phyloP scores from a whole-genome alignment of 73 alveolate genomes.

The Effrenium voratum region DNA sequence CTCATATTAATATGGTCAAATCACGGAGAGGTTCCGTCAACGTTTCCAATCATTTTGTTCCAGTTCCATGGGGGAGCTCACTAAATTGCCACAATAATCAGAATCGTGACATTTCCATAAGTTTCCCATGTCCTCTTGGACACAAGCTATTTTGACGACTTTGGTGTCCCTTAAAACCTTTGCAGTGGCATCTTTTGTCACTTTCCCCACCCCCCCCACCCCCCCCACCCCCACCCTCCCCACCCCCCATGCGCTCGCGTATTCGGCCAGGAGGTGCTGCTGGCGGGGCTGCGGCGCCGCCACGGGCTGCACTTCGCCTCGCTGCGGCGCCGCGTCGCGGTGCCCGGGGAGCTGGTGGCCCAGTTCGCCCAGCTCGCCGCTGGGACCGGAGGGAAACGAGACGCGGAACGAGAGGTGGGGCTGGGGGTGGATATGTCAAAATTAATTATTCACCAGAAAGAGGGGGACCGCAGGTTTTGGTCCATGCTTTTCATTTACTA shows the following conservation, averaged over 20 bases:
- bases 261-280: not conserved
- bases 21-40: not conserved
- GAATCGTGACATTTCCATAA: not conserved
- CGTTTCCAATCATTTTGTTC: not conserved
- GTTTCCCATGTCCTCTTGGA: no score
- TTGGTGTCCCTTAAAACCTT: no score
- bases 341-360: slow-evolving; percentile 56
- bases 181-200: no score
- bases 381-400: not conserved
- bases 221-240: no score
- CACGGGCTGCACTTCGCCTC: slow-evolving; percentile 51
- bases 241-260: no score
- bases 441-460: not conserved
- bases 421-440: not conserved
- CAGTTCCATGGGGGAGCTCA: not conserved
- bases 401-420: not conserved
- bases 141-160: no score
- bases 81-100: not conserved
- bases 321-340: slow-evolving; percentile 1
- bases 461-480: not conserved
- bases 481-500: not conserved
- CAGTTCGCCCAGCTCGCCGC: slow-evolving; percentile 74
- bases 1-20: not conserved
- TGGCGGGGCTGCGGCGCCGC: slow-evolving; percentile 28
- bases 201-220: no score